Evolutionary conservation across 345 rosid genomes (phyloP).

Genomic region (Gossypium longicalyx): DNA sequence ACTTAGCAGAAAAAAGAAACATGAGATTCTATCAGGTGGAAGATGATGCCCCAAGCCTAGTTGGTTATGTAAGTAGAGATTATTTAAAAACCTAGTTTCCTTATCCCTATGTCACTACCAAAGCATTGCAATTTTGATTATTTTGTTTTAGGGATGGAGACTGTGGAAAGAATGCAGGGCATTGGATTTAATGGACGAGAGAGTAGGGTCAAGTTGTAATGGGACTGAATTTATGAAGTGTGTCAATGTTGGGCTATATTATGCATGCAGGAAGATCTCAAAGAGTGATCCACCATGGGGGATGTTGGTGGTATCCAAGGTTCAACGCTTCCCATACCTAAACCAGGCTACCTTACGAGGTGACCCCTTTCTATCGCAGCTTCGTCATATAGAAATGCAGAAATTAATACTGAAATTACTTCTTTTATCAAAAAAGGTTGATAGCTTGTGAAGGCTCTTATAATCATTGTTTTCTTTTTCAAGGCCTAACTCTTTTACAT

Average conservation of each 20-base stretch:
- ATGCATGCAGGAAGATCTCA: slow-evolving; percentile 14
- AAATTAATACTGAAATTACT: background rate
- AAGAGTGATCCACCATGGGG: slow-evolving; percentile 4
- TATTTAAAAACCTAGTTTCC: no score
- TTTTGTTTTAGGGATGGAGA: slow-evolving; percentile 2
- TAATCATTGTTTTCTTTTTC: no score
- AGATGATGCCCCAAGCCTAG: slow-evolving; percentile 30
- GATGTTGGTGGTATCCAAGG: background rate
- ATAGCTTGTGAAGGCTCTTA: background rate
- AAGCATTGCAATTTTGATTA: background rate
- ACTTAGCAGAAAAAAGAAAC: slow-evolving; percentile 49
- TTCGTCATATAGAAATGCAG: background rate
- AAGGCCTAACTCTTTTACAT: no score
- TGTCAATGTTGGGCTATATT: background rate
- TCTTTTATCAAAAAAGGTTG: background rate
- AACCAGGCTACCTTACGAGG: background rate
- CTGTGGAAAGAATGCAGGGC: slow-evolving; percentile 8
- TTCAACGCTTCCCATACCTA: background rate
- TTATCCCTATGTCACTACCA: background rate
- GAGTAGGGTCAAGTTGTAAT: background rate
- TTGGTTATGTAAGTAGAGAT: slow-evolving; percentile 40
- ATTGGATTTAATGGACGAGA: slow-evolving; percentile 4
- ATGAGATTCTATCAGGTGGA: slow-evolving; percentile 27
- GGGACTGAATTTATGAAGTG: background rate
- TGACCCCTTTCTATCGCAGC: background rate